Evolutionary conservation across 2,329 filamentous ascomycete genomes (phyloP).

Genomic region (Penicillium concentricum): DNA sequence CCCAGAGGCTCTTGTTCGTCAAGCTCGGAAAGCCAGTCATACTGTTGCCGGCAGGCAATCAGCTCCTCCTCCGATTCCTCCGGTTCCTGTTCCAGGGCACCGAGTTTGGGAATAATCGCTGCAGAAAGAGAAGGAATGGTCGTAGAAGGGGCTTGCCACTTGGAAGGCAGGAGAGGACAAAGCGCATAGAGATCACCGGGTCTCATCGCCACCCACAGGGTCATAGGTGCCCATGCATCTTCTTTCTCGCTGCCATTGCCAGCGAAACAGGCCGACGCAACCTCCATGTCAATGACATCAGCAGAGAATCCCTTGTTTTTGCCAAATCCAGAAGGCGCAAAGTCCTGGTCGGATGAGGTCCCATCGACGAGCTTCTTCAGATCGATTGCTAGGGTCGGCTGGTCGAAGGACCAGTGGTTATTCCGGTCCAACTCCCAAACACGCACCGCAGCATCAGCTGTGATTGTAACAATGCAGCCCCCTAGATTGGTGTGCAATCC

Average conservation of each 20-base stretch:
- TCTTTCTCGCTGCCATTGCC: slow-evolving; percentile 61
- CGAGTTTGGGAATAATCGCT: slow-evolving; percentile 72
- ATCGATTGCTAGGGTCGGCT: slow-evolving; percentile 79
- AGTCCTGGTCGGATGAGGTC: slow-evolving; percentile 76
- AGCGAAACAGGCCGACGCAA: slow-evolving; percentile 86
- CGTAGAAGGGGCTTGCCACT: slow-evolving; percentile 76
- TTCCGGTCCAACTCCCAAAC: slow-evolving; percentile 86
- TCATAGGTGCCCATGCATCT: slow-evolving; percentile 86
- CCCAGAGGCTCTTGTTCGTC: slow-evolving; percentile 54
- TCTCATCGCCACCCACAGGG: slow-evolving; percentile 93
- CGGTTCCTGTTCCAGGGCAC: slow-evolving; percentile 42
- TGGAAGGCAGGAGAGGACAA: slow-evolving; percentile 82
- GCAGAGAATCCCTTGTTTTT: slow-evolving; percentile 82
- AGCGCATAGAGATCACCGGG: slow-evolving; percentile 91
- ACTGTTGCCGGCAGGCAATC: slow-evolving; percentile 54
- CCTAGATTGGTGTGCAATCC: slow-evolving; percentile 66
- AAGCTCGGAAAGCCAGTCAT: slow-evolving; percentile 58
- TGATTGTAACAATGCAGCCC: slow-evolving; percentile 81
- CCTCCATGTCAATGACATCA: slow-evolving; percentile 89
- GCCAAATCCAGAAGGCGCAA: slow-evolving; percentile 70
- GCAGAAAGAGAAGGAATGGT: slow-evolving; percentile 80
- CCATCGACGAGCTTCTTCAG: slow-evolving; percentile 86
- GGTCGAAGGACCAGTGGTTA: slow-evolving; percentile 83
- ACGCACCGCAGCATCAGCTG: slow-evolving; percentile 80
- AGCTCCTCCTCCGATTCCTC: slow-evolving; percentile 47